Evolutionary conservation across 148 eudicot species (phyloP).

Genomic region (Rhododendron henanense): DNA sequence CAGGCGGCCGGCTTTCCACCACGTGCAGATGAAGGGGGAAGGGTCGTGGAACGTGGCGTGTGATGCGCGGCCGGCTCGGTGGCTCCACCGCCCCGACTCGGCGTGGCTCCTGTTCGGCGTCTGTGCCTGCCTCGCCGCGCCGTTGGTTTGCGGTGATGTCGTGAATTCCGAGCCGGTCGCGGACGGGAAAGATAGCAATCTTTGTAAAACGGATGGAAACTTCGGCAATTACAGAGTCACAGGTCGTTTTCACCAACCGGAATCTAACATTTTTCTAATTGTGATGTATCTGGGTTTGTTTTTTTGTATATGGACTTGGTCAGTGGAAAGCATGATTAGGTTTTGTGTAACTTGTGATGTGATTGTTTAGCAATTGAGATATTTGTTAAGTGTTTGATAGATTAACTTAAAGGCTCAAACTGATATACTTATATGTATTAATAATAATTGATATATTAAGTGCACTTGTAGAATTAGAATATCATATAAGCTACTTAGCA

Average conservation of each 20-base stretch:
- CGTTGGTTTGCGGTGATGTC: slow-evolving; percentile 23
- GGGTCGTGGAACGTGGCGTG: slow-evolving; percentile 87
- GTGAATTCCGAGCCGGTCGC: not conserved
- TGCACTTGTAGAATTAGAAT: not conserved
- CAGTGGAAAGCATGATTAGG: not conserved
- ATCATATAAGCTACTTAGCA: too few relatives aligned
- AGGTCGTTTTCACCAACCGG: slow-evolving; percentile 17
- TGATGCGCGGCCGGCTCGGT: slow-evolving; percentile 74
- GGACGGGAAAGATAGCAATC: not conserved
- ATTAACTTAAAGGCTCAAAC: not conserved
- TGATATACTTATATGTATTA: too few relatives aligned
- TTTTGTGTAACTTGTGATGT: not conserved
- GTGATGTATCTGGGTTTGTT: not conserved
- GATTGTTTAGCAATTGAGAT: not conserved
- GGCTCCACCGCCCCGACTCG: slow-evolving; percentile 56
- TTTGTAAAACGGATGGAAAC: not conserved
- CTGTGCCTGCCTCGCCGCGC: slow-evolving; percentile 39
- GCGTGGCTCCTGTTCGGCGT: slow-evolving; percentile 60
- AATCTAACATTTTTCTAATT: not conserved
- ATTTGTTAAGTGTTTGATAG: not conserved
- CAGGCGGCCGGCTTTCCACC: slow-evolving; percentile 33
- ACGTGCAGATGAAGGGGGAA: slow-evolving; percentile 44
- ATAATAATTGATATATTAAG: not conserved
- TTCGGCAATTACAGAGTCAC: slow-evolving; percentile 38
- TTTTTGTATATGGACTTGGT: not conserved